Base-by-base conservation (phyloP, 371 early-diverging fungal species). In the Mucor irregularis region DNA sequence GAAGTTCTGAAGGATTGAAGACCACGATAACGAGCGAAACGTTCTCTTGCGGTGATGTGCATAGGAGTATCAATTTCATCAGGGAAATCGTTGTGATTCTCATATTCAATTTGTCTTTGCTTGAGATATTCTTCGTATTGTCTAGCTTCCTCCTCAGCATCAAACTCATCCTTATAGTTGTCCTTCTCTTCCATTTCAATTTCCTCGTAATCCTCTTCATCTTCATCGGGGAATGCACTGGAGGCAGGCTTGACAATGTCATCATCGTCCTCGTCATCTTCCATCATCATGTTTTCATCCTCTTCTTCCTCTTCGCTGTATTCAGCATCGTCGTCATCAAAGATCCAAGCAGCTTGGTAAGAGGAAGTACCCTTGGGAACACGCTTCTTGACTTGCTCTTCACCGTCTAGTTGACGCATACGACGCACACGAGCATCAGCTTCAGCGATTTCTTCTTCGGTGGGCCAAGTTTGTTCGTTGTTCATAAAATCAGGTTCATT, bases 381-480 rank as follows among this genome's bases (percentile, higher is more conserved):
- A 37, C 90, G 83, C 60, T 86, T 79, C 58, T 85, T 42, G 3
- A 38, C 53, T 31, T 49, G 56, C 2, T 53, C 58, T 22, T 61
- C 66, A 26, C 37, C 48, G 8, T 51, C 58, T 31, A 53, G 31
- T 7, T 42, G 31, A n/a, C 61, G 68, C 72, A 77, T 66, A 30
- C 62, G 66, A 38, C 78, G 70, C 8, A 78, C 72, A 52, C 71
- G 70, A 16, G 66, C 87, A 52, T 91, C 92, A 17, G 88, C 93
- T 37, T 88, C 91, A 42, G 77, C 83, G 63, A 95, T 63, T 74
- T 97, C 98, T 68, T 94, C 93, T 58, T 94, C 95, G 3, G 95
- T 95, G 2, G 97, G 97, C 97, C 97, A 96, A n/a, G 96, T 97
- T 68, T 97, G 97, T 69, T 97, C 98, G 42, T 88, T 92, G 7